phyloP scores from a whole-genome alignment of 306 rosid species.

The Psophocarpus tetragonolobus region DNA sequence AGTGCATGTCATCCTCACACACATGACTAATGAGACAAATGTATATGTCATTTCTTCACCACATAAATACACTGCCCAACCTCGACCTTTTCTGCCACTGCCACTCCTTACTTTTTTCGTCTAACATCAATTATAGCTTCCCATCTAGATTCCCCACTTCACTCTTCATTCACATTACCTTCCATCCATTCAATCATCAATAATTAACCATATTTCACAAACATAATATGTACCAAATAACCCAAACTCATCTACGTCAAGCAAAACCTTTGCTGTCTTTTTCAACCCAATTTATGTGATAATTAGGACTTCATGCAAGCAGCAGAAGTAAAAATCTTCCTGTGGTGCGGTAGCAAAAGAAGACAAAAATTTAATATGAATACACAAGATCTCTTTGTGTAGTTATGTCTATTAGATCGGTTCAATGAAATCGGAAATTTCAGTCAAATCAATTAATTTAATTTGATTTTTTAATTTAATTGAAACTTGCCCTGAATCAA shows the following conservation, averaged over 20 bases:
- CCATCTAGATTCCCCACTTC: background rate
- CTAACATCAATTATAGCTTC: slow-evolving; percentile 29
- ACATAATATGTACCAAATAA: background rate
- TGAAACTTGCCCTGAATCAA: no score
- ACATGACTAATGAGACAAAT: slow-evolving; percentile 29
- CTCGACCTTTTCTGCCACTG: slow-evolving; percentile 5
- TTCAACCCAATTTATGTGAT: background rate
- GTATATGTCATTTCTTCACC: background rate
- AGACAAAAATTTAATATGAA: background rate
- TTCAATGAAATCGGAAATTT: no score
- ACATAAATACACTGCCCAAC: slow-evolving; percentile 30
- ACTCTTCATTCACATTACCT: background rate
- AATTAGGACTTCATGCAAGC: background rate
- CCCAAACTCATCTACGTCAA: background rate
- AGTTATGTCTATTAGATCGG: no score
- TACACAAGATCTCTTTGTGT: no score
- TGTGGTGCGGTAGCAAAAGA: background rate
- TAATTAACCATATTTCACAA: background rate
- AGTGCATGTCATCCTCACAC: slow-evolving; percentile 26
- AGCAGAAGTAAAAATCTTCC: background rate
- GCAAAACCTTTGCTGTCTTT: background rate
- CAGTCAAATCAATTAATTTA: no score
- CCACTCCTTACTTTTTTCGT: background rate
- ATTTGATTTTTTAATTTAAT: no score
- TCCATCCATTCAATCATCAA: background rate